Evolutionary conservation across 139 green algal species (phyloP), one percentile per base, ranked within the genome.

Genomic region (Zygnema cylindricum): DNA sequence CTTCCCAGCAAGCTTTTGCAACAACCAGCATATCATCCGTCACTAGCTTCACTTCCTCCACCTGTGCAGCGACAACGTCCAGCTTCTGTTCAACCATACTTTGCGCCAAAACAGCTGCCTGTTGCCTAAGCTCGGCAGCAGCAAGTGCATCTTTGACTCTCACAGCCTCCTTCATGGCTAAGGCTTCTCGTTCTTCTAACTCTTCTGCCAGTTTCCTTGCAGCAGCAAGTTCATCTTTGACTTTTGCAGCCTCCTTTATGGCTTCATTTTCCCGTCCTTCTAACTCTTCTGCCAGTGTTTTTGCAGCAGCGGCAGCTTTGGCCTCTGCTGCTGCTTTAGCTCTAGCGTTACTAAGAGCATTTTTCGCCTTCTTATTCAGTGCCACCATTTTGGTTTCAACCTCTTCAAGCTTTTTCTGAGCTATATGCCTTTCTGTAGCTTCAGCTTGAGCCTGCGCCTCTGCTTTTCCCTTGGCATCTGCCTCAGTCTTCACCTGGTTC

Each of bases 1-100:
- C 57, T 30, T 35, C 57, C 57, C 30, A 30, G 57, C 57, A 73
- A 30, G 57, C 57, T 30, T 30, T 73, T 73, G 57, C 57, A 30
- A 30, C 57, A 25, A 35, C 57, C 57, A 30, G 30, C 30, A 35
- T 30, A 73, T 25, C 57, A 73, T 25, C 57, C 30, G 30, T 73
- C 30, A 30, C 57, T 35, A 25, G 57, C 57, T 30, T 25, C 57
- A 35, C 57, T 30, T 25, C 57, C 57, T 73, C 57, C 25, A 30
- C 57, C 57, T 73, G 57, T 30, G 57, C 57, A 73, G 25, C 57
- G 57, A 30, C 57, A 73, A 73, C 57, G 57, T 73, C 57, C 57
- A 25, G 57, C 57, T 73, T 30, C 57, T 73, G 30, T 73, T 25
- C 57, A 25, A 73, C 30, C 57, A 35, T 25, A 73, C 57, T 25